Conservation (phyloP, 2,329 filamentous ascomycete genomes). For the Sclerotinia sclerotiorum region DNA sequence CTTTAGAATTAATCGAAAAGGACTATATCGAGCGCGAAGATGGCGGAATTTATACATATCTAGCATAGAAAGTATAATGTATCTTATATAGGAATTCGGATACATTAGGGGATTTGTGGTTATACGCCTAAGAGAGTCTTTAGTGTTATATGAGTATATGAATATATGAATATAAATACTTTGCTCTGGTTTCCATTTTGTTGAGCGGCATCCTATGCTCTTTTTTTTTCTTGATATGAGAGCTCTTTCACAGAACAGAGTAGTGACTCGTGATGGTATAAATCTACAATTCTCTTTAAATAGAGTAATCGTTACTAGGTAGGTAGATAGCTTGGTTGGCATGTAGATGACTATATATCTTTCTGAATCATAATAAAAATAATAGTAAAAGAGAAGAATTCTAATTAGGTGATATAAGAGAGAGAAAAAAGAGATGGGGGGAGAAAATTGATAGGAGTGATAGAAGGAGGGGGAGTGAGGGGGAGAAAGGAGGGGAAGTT, state of each 20-base stretch:
- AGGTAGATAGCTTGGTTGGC: no score
- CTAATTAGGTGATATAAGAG: no score
- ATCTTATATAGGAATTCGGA: background rate
- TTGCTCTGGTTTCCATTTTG: background rate
- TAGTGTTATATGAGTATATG: background rate
- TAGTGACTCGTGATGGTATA: background rate
- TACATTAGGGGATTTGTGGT: background rate
- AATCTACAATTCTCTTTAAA: background rate
- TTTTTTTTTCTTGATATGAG: background rate
- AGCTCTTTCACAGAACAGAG: fast-evolving
- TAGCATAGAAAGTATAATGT: conserved; percentile 51
- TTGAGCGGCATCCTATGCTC: background rate
- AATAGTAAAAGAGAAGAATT: no score
- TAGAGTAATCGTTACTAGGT: no score
- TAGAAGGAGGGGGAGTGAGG: no score
- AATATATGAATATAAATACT: conserved; percentile 5
- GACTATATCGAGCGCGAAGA: conserved; percentile 83
- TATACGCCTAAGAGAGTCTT: background rate
- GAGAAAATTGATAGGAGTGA: no score
- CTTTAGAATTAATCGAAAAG: conserved; percentile 74
- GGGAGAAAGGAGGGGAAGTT: no score
- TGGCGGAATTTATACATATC: conserved; percentile 68
- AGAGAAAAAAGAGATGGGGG: no score
- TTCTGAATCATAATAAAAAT: no score
- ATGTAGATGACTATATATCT: no score